phyloP scores from a whole-genome alignment of 2,329 filamentous ascomycete species.

The Aureobasidium sp. region DNA sequence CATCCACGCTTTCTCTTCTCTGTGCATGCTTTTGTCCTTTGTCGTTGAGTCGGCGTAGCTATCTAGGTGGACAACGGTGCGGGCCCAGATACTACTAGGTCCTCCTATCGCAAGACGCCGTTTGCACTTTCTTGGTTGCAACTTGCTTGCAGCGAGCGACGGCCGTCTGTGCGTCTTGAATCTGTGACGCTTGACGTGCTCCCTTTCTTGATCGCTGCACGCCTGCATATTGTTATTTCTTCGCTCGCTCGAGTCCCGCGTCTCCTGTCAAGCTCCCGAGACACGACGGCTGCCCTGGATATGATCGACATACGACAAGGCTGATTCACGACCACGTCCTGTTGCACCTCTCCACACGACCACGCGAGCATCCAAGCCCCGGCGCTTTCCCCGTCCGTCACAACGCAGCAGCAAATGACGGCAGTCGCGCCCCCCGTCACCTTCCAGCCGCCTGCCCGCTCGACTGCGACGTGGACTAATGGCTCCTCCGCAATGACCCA shows the following conservation, averaged over 20 bases:
- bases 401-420: conserved; percentile 45
- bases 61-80: background rate
- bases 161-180: conserved; percentile 5
- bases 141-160: background rate
- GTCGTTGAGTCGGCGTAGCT: background rate
- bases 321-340: conserved; percentile 3
- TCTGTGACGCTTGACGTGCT: conserved; percentile 13
- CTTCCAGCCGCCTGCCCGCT: conserved; percentile 54
- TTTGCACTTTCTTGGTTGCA: background rate
- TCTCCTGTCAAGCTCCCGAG: background rate
- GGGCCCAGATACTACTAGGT: background rate
- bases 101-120: background rate
- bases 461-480: conserved; percentile 57
- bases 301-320: conserved; percentile 11
- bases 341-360: background rate
- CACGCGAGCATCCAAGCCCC: conserved; percentile 16
- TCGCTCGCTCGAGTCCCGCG: background rate
- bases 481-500: conserved; percentile 65
- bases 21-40: background rate
- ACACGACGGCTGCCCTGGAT: conserved; percentile 4
- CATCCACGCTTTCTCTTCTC: background rate
- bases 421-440: conserved; percentile 59
- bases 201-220: conserved; percentile 11
- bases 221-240: conserved; percentile 9
- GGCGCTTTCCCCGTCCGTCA: conserved; percentile 1